Evolutionary conservation across 1,284 basidiomycete genomes (phyloP).

Genomic region (Phylloboletellus chloephorus): DNA sequence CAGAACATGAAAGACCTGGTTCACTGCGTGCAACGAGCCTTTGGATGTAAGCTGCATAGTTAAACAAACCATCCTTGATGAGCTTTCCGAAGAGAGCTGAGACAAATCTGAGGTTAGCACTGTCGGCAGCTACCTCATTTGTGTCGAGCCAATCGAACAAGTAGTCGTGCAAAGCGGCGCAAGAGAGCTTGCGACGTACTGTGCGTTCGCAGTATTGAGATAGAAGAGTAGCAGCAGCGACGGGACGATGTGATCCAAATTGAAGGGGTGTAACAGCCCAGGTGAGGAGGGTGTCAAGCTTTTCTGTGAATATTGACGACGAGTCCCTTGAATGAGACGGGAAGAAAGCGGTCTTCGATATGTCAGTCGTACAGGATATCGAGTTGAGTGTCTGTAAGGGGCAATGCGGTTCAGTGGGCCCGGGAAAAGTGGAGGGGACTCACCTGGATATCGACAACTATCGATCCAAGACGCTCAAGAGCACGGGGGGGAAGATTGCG

Average conservation of each 20-base stretch:
- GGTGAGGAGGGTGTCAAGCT: slow-evolving; percentile 76
- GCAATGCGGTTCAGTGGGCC: background rate
- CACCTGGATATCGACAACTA: slow-evolving; percentile 73
- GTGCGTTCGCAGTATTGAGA: slow-evolving; percentile 63
- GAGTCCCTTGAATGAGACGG: slow-evolving; percentile 33
- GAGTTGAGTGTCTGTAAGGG: slow-evolving; percentile 68
- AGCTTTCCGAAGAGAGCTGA: slow-evolving; percentile 78
- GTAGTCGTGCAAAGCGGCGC: slow-evolving; percentile 60
- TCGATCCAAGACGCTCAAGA: slow-evolving; percentile 52
- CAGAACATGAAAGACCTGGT: slow-evolving; percentile 47
- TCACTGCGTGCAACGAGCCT: slow-evolving; percentile 81
- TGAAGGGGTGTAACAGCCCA: slow-evolving; percentile 85
- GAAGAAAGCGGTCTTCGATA: slow-evolving; percentile 63
- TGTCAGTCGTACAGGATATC: slow-evolving; percentile 65
- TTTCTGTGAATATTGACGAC: slow-evolving; percentile 51
- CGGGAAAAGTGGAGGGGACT: slow-evolving; percentile 8
- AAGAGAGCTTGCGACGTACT: slow-evolving; percentile 49
- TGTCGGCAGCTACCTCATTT: slow-evolving; percentile 55
- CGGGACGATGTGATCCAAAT: slow-evolving; percentile 81
- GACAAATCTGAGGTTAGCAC: slow-evolving; percentile 55
- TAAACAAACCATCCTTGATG: slow-evolving; percentile 71
- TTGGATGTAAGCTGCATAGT: slow-evolving; percentile 81
- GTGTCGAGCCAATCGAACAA: slow-evolving; percentile 85
- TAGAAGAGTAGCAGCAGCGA: slow-evolving; percentile 74
- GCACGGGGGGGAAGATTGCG: slow-evolving; percentile 56